phyloP scores from a whole-genome alignment of 2,329 filamentous ascomycete genomes.

The Biscogniauxia mediterranea region DNA sequence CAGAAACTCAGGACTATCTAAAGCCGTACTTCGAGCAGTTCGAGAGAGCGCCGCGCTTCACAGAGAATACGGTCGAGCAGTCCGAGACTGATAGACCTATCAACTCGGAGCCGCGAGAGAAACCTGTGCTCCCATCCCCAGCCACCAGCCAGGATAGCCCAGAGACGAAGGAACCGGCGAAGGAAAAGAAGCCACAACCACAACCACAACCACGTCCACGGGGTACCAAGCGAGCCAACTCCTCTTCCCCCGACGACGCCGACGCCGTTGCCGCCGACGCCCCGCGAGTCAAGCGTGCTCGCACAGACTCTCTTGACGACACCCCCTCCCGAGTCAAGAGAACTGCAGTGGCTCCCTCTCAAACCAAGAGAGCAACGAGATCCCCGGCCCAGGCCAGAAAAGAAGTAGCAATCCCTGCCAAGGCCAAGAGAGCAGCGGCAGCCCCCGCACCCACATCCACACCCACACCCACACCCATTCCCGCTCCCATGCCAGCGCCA shows the following conservation, averaged over 20 bases:
- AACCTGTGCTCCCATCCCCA: neutral
- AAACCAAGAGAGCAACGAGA: neutral
- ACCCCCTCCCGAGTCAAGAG: neutral
- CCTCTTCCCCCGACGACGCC: neutral
- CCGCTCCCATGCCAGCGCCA: no score
- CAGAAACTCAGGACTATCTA: neutral
- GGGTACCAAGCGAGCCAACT: neutral
- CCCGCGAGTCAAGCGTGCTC: no score
- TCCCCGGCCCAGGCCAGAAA: no score
- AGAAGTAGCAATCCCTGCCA: no score
- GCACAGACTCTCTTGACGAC: no score
- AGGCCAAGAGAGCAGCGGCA: no score
- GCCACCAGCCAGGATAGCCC: neutral
- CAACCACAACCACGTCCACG: neutral
- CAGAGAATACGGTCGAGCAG: neutral
- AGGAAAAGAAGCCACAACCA: neutral
- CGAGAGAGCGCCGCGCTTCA: neutral
- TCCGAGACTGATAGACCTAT: neutral
- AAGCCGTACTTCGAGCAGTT: neutral
- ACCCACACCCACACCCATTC: no score
- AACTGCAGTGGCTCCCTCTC: neutral
- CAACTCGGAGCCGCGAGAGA: neutral
- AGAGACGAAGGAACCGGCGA: neutral
- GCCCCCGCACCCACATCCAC: no score
- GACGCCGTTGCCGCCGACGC: no score